phyloP scores from a whole-genome alignment of 768 basidiomycete genomes.

The Heimioporus sp. region DNA sequence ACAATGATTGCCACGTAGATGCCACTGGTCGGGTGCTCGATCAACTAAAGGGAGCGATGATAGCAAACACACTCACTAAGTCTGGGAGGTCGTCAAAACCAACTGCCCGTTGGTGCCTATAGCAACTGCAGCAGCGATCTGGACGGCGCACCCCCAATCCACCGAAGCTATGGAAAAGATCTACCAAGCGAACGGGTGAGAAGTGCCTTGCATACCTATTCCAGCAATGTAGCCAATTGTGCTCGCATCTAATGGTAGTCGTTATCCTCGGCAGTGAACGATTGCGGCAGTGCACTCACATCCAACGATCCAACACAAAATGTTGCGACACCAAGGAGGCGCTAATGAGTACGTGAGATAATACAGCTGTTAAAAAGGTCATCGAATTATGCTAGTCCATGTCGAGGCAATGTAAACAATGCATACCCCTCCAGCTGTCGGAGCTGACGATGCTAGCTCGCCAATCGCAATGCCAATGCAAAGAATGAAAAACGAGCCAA shows the following conservation, averaged over 20 bases:
- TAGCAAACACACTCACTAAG: too few species aligned
- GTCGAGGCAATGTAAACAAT: background rate
- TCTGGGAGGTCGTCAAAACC: too few species aligned
- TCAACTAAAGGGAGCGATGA: too few species aligned
- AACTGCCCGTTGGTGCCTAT: too few species aligned
- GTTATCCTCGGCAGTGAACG: background rate
- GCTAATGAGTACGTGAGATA: slow-evolving; percentile 63
- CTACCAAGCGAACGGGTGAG: background rate
- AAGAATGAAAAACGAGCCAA: slow-evolving; percentile 35
- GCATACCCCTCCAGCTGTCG: slow-evolving; percentile 37
- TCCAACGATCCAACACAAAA: slow-evolving; percentile 67
- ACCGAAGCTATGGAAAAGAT: too few species aligned
- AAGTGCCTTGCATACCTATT: slow-evolving; percentile 21
- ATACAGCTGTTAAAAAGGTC: slow-evolving; percentile 40
- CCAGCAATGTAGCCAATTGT: slow-evolving; percentile 48
- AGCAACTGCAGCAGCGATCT: too few species aligned
- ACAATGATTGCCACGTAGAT: too few species aligned
- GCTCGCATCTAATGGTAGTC: slow-evolving; percentile 38
- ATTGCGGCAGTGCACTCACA: slow-evolving; percentile 36
- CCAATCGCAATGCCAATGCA: slow-evolving; percentile 38
- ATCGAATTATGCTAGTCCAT: background rate
- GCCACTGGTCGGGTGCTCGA: too few species aligned
- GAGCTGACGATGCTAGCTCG: slow-evolving; percentile 37
- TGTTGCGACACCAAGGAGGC: slow-evolving; percentile 50
- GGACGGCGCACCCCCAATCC: too few species aligned